Evolutionary conservation across 106 monocot genomes (phyloP).

Genomic region (Acorus gramineus): DNA sequence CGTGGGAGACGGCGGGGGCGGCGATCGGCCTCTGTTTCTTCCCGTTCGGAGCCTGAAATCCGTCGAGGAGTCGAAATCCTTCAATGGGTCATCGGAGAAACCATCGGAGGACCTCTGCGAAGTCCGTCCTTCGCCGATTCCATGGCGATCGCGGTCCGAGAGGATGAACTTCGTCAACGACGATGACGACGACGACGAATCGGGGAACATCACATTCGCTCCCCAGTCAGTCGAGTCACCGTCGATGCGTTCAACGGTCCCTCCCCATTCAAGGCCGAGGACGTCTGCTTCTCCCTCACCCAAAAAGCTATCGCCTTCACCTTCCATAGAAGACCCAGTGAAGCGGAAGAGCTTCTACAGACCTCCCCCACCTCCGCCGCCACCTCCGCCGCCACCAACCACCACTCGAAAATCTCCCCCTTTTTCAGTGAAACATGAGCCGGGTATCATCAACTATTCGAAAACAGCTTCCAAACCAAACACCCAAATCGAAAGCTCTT

Average conservation of each 20-base stretch:
- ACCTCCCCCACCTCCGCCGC: conserved; percentile 19
- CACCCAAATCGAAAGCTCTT: conserved; percentile 3
- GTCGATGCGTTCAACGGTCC: background rate
- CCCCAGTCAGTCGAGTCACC: background rate
- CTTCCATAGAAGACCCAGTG: conserved; percentile 22
- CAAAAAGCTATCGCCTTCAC: conserved; percentile 4
- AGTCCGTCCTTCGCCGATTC: conserved; percentile 66
- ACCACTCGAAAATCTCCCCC: conserved; percentile 5
- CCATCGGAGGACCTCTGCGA: background rate
- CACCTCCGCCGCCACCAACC: conserved; percentile 55
- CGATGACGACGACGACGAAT: background rate
- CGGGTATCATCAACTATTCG: background rate
- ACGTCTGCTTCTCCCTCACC: conserved; percentile 2
- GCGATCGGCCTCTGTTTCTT: conserved; percentile 21
- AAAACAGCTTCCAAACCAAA: background rate
- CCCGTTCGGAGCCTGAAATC: conserved; percentile 49
- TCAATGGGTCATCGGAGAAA: background rate
- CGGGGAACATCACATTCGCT: too few relatives aligned
- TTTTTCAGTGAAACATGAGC: conserved; percentile 13
- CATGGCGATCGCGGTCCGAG: conserved; percentile 63
- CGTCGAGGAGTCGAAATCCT: background rate
- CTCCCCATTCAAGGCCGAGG: background rate
- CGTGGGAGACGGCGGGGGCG: background rate
- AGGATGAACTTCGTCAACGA: conserved; percentile 23
- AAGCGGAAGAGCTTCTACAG: conserved; percentile 31